Percentiles rank a stretch among this genome's conserved stretches.
phyloP scores from a whole-genome alignment of 2,329 filamentous ascomycete genomes.

The Cladosporium colombiae region DNA sequence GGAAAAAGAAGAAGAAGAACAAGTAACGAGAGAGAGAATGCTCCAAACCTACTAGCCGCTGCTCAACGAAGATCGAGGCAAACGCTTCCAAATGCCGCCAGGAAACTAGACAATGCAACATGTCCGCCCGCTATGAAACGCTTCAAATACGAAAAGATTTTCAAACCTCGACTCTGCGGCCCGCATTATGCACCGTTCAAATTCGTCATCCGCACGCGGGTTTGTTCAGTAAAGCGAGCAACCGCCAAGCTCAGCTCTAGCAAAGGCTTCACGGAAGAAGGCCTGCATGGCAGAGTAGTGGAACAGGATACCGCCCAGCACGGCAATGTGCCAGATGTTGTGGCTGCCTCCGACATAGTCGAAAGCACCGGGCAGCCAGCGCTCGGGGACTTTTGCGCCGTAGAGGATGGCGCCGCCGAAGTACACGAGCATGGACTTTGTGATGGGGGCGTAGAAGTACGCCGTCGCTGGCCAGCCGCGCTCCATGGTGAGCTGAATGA shows the following conservation, averaged over 20 bases:
- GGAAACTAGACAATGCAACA: neutral
- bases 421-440: slow-evolving; percentile 86
- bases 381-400: slow-evolving; percentile 86
- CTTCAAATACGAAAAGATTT: neutral
- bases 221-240: slow-evolving; percentile 36
- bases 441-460: slow-evolving; percentile 84
- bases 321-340: slow-evolving; percentile 96
- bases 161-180: neutral
- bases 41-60: neutral
- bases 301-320: slow-evolving; percentile 93
- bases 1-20: neutral
- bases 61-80: neutral
- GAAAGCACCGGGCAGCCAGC: slow-evolving; percentile 89
- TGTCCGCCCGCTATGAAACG: neutral
- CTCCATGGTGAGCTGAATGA: slow-evolving; percentile 77
- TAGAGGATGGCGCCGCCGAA: slow-evolving; percentile 82
- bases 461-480: slow-evolving; percentile 79
- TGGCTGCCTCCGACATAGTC: slow-evolving; percentile 95
- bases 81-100: neutral
- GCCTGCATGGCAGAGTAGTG: slow-evolving; percentile 96
- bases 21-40: neutral
- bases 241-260: slow-evolving; percentile 31
- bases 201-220: neutral
- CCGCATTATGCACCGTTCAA: neutral
- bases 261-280: slow-evolving; percentile 69